Evolutionary conservation across 2,329 filamentous ascomycete genomes (phyloP).

Genomic region (Clonostachys rosea): DNA sequence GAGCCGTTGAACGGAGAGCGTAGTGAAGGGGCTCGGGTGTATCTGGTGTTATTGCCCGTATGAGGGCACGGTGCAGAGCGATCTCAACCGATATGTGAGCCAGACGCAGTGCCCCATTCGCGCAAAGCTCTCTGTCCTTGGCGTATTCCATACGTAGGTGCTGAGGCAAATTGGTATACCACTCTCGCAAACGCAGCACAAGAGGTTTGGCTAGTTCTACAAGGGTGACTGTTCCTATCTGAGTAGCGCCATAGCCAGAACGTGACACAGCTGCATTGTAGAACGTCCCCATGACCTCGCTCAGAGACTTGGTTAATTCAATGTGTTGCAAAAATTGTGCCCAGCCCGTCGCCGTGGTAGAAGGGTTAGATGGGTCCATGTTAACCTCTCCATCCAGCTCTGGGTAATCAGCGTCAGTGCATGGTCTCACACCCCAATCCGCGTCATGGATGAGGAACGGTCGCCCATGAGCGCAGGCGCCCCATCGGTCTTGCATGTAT

Average conservation of each 20-base stretch:
- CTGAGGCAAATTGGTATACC: slow-evolving; percentile 36
- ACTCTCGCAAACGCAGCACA: slow-evolving; percentile 37
- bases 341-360: slow-evolving; percentile 28
- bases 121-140: slow-evolving; percentile 27
- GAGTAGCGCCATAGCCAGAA: slow-evolving; percentile 1
- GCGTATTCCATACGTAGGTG: slow-evolving; percentile 33
- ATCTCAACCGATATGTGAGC: slow-evolving; percentile 37
- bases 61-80: slow-evolving; percentile 33
- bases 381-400: slow-evolving; percentile 16
- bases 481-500: slow-evolving; percentile 57
- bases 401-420: slow-evolving; percentile 12
- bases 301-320: slow-evolving; percentile 33
- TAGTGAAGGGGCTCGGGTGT: slow-evolving; percentile 2
- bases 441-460: slow-evolving; percentile 41
- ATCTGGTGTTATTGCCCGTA: slow-evolving; percentile 15
- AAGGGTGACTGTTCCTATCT: slow-evolving; percentile 9
- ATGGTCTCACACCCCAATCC: slow-evolving; percentile 41
- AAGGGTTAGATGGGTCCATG: slow-evolving; percentile 17
- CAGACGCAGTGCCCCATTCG: slow-evolving; percentile 31
- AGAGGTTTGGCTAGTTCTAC: slow-evolving; percentile 40
- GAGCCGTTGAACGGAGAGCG: slow-evolving; percentile 12
- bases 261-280: slow-evolving; percentile 8
- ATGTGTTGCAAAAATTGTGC: slow-evolving; percentile 38
- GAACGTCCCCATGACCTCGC: slow-evolving; percentile 28
- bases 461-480: slow-evolving; percentile 45